Evolutionary conservation across 2,329 filamentous ascomycete genomes (phyloP).

Genomic region (Fusarium sp.): DNA sequence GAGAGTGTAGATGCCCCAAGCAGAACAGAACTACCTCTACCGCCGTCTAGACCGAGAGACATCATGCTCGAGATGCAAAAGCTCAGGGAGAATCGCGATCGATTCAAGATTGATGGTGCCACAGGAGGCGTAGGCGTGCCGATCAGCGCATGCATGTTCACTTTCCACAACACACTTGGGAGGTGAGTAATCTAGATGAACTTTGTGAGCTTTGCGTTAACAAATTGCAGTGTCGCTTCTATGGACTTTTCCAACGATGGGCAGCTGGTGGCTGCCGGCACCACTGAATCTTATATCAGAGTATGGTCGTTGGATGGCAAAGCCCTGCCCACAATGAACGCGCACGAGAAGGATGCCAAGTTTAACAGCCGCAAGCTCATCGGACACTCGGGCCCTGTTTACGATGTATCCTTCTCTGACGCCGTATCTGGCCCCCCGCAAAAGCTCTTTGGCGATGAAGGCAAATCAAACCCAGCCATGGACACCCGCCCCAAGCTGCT

Average conservation of each 20-base stretch:
- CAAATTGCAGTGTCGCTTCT: constrained; percentile 75
- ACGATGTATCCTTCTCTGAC: constrained; percentile 86
- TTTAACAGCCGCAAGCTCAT: constrained; percentile 78
- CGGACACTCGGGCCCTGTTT: constrained; percentile 90
- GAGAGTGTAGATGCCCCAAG: constrained; percentile 85
- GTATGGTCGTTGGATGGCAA: constrained; percentile 93
- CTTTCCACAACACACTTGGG: constrained; percentile 95
- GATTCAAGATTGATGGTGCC: constrained; percentile 86
- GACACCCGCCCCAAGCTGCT: constrained; percentile 77
- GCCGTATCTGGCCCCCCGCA: constrained; percentile 67
- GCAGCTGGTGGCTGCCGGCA: constrained; percentile 86
- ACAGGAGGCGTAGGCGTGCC: constrained; percentile 85
- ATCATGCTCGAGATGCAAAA: constrained; percentile 95
- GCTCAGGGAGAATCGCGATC: constrained; percentile 90
- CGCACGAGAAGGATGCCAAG: constrained; percentile 67
- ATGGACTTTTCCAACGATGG: constrained; percentile 96
- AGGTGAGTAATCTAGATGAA: constrained; percentile 64
- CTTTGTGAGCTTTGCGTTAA: constrained; percentile 20
- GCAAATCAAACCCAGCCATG: constrained; percentile 53
- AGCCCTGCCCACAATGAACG: constrained; percentile 75
- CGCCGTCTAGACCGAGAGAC: constrained; percentile 87
- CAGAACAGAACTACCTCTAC: constrained; percentile 83
- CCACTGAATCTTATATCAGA: constrained; percentile 93
- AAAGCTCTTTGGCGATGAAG: constrained; percentile 63
- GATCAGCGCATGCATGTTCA: constrained; percentile 95